These are phyloP conservation scores for Zasmidium citrigriseum DNA, from an alignment of 2,329 filamentous ascomycete species.

Conservation along the genomic window DNA sequence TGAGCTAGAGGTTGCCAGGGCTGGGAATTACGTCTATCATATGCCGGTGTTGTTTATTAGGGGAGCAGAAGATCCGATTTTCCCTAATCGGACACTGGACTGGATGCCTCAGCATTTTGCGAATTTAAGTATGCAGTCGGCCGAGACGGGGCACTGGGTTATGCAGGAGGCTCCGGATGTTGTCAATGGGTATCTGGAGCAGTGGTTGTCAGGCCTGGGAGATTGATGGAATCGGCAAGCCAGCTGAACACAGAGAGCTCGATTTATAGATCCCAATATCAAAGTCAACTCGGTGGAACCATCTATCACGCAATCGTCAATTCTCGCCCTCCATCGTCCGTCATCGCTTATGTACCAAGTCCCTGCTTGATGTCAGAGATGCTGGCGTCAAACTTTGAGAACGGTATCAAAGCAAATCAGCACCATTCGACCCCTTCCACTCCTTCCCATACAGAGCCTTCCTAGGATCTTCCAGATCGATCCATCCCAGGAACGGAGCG, in stretches of 20 bases:
- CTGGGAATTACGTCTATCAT: not conserved
- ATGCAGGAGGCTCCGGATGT: not conserved
- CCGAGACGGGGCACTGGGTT: not conserved
- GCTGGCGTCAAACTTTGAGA: not conserved
- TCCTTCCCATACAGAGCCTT: not conserved
- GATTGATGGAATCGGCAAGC: too few species aligned
- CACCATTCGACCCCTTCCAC: not conserved
- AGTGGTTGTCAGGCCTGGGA: not conserved
- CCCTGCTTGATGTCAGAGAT: too few species aligned
- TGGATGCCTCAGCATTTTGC: not conserved
- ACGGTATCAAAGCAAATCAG: not conserved
- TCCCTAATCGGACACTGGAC: not conserved
- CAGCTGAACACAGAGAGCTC: too few species aligned
- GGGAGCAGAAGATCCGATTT: not conserved
- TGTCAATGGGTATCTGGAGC: not conserved
- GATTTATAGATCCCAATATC: too few species aligned
- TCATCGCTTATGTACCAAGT: too few species aligned
- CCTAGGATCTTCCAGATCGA: not conserved
- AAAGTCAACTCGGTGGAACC: too few species aligned
- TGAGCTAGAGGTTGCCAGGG: not conserved
- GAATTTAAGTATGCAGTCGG: not conserved
- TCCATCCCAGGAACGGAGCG: conserved; percentile 9
- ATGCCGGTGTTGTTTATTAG: not conserved
- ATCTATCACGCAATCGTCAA: too few species aligned
- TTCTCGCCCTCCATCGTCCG: too few species aligned